Conservation (phyloP, 805 yeast genomes). For the Ogataea trehalophila region DNA sequence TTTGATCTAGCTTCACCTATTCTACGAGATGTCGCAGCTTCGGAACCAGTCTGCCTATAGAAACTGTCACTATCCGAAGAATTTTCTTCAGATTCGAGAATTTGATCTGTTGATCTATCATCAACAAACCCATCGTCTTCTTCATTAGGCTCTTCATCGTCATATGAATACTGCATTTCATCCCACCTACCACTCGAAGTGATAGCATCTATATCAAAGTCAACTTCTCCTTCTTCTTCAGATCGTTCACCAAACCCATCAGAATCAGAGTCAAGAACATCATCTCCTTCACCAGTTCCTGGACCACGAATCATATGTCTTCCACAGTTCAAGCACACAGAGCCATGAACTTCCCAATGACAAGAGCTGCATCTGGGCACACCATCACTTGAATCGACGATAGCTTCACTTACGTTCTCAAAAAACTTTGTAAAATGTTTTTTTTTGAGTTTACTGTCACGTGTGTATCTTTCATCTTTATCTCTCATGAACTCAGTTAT, state of each 20-base stretch:
- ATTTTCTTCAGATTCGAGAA: not conserved
- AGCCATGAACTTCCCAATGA: constrained; percentile 75
- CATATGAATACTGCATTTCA: too few species aligned
- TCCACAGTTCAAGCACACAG: constrained; percentile 66
- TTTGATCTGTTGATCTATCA: constrained; percentile 7
- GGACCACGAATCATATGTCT: constrained; percentile 34
- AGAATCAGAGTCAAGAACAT: constrained; percentile 1
- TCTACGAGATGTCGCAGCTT: too few species aligned
- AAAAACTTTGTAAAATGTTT: constrained; percentile 48
- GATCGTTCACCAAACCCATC: constrained; percentile 9
- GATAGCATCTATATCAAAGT: not conserved
- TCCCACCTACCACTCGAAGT: too few species aligned
- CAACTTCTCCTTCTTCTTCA: constrained; percentile 6
- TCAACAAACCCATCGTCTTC: constrained; percentile 9
- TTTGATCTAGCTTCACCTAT: too few species aligned
- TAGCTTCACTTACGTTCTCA: constrained; percentile 42
- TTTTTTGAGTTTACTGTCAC: constrained; percentile 30
- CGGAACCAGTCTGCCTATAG: too few species aligned
- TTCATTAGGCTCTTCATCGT: too few species aligned
- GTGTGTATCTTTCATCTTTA: constrained; percentile 32
- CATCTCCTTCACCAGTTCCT: constrained; percentile 7
- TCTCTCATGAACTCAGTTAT: constrained; percentile 26
- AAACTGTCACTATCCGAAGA: too few species aligned
- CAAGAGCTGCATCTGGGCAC: constrained; percentile 71
- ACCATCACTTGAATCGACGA: constrained; percentile 63